Base-by-base conservation (phyloP, 805 yeast species). In the Yarrowia keelungensis region DNA sequence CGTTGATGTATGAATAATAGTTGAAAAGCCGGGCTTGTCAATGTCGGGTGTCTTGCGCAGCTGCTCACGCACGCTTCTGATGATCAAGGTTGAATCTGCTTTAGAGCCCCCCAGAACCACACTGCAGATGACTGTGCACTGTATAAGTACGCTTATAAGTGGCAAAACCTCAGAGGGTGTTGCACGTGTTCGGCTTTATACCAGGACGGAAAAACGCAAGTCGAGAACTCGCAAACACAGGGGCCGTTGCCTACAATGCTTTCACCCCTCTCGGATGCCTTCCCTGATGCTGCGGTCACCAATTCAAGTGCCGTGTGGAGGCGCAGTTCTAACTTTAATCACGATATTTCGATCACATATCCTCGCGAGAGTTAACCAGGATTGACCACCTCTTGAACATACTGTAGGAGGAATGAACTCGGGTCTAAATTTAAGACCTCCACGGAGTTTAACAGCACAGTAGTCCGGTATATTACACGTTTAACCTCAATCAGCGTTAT, bases 21-120 rank as follows among this genome's bases (percentile, higher is more conserved):
- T 26, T 10, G 45, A 14, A 80, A 3, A 84, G 78, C 35, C 85
- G 91, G 73, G 84, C 82, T 32, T 67, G 72, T 16, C 76, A 79
- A 56, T 91, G 82, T 75, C 92, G 91, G 1, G 74, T 79, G 2
- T 85, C 94, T 4, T 89, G 85, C 72, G 71, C 75, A 54, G 71
- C 73, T 4, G 90, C 91, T 70, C 72, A 75, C 15, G 72, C 76
- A 1, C 80, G 82, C 72, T 87, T 90, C 74, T 58, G 69, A 7
- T 56, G 73, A 9, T 70, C 71, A 36, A 59, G 73, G 3, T 68
- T 71, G 42, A 70, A 73, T 10, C 73, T 73, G 64, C 68, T 22
- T 77, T 77, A 72, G 75, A 14, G 51, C 72, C 61, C 59, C 45
- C 8, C 35, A 39, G 35, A 11, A 8, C 43, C 12, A 39, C 59